Conservation (phyloP, 352 stramenopile genomes). For the Phytopythium vexans region DNA sequence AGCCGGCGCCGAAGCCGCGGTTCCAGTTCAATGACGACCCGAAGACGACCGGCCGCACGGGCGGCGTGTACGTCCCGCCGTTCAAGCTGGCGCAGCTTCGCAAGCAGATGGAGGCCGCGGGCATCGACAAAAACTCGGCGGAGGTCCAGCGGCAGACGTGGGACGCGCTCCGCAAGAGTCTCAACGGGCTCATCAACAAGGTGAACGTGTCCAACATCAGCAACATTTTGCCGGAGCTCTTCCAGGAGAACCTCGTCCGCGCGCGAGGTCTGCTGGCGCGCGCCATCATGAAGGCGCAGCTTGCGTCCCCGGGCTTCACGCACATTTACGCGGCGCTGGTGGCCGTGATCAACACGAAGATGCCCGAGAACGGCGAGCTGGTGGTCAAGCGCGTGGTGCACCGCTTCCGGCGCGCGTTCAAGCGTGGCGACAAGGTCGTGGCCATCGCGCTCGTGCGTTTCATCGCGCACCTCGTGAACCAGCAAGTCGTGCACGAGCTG, state of each 20-base stretch:
- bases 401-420: slow-evolving; percentile 95
- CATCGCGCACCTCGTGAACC: slow-evolving; percentile 98
- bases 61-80: slow-evolving; percentile 91
- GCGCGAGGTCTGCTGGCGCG: slow-evolving; percentile 92
- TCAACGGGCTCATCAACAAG: slow-evolving; percentile 99
- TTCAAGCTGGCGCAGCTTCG: slow-evolving; percentile 89
- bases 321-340: slow-evolving; percentile 97
- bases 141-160: slow-evolving; percentile 92
- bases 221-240: slow-evolving; percentile 94
- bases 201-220: slow-evolving; percentile 93
- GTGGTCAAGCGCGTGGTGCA: slow-evolving; percentile 93
- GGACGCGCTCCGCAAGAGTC: slow-evolving; percentile 95
- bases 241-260: slow-evolving; percentile 97
- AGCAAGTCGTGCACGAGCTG: slow-evolving; percentile 97
- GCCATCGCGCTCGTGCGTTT: slow-evolving; percentile 95
- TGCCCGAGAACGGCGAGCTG: slow-evolving; percentile 97
- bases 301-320: slow-evolving; percentile 95
- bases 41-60: slow-evolving; percentile 58
- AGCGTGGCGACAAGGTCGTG: slow-evolving; percentile 95
- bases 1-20: slow-evolving; percentile 8
- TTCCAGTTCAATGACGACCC: slow-evolving; percentile 30
- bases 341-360: slow-evolving; percentile 98
- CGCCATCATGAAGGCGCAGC: slow-evolving; percentile 95
- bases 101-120: slow-evolving; percentile 28
- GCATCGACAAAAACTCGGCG: slow-evolving; percentile 47